These are phyloP conservation scores for Leccinum arenicola DNA, from an alignment of 768 basidiomycete species.

Conservation along the genomic window DNA sequence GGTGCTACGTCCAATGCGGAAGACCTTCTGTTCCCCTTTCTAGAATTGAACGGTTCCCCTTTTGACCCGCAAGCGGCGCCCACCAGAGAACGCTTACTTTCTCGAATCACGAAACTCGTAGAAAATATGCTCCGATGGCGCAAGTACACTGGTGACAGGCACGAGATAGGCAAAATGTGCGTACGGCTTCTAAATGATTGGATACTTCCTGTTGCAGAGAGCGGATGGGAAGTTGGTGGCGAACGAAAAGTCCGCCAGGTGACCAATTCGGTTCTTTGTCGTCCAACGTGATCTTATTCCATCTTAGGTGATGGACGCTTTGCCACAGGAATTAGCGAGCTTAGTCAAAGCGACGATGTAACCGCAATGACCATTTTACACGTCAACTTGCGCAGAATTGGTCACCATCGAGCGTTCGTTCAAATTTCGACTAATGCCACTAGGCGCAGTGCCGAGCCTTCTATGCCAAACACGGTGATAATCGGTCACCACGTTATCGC, in stretches of 20 bases:
- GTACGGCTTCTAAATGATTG: conserved; percentile 54
- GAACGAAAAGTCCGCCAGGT: conserved; percentile 63
- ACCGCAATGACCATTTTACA: conserved; percentile 8
- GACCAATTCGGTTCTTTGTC: conserved; percentile 13
- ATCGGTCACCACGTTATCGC: conserved; percentile 39
- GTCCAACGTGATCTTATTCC: conserved; percentile 5
- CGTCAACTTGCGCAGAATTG: not conserved
- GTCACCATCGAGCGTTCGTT: conserved; percentile 7
- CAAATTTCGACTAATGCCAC: not conserved
- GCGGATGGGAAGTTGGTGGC: conserved; percentile 88
- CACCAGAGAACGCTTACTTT: conserved; percentile 68
- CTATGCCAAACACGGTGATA: conserved; percentile 32
- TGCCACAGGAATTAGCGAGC: conserved; percentile 27
- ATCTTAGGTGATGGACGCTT: conserved; percentile 21
- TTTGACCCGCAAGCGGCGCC: conserved; percentile 79
- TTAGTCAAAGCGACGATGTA: conserved; percentile 15
- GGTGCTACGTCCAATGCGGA: conserved; percentile 52
- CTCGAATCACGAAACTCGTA: conserved; percentile 67
- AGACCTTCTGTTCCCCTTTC: conserved; percentile 47
- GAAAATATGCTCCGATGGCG: conserved; percentile 74
- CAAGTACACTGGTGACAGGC: conserved; percentile 62
- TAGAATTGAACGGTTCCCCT: conserved; percentile 38
- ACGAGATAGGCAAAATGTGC: conserved; percentile 53
- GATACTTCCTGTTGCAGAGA: conserved; percentile 64
- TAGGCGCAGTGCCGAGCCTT: conserved; percentile 20